Evolutionary conservation across 2,329 filamentous ascomycete genomes (phyloP).

Genomic region (Venturia nashicola): DNA sequence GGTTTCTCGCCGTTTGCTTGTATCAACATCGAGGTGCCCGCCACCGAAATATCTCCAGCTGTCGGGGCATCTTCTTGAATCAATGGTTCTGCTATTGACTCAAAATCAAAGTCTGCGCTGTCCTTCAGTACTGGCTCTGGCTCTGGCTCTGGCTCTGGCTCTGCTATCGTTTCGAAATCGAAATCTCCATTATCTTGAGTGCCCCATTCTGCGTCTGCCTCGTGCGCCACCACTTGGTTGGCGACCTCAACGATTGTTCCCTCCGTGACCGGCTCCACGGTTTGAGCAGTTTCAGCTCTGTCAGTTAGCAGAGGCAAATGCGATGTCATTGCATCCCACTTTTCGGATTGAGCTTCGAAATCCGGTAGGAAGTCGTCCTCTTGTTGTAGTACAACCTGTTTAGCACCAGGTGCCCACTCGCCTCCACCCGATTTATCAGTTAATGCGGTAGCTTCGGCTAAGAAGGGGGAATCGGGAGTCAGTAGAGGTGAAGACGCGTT

Average conservation of each 20-base stretch:
- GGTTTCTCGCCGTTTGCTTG: neutral
- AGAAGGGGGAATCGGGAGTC: slow-evolving; percentile 14
- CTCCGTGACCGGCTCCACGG: neutral
- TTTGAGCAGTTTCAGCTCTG: neutral
- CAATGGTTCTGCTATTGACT: neutral
- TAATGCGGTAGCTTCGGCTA: neutral
- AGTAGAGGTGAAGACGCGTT: slow-evolving; percentile 29
- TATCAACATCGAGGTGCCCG: neutral
- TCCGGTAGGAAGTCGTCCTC: neutral
- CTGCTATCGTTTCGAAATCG: slow-evolving; percentile 1
- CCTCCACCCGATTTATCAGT: neutral
- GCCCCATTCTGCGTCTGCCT: slow-evolving; percentile 10
- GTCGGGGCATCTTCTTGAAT: neutral
- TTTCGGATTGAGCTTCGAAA: neutral
- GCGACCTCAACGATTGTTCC: neutral
- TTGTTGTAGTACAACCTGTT: neutral
- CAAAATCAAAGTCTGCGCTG: neutral
- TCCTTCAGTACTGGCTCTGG: neutral
- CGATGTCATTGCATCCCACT: slow-evolving; percentile 1
- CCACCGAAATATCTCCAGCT: slow-evolving; percentile 1
- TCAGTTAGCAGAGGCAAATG: neutral
- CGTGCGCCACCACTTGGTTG: neutral
- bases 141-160: neutral
- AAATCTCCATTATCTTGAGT: neutral
- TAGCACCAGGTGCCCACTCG: slow-evolving; percentile 4